Percentiles rank a stretch among this genome's conserved stretches.
Evolutionary conservation across 192 early-diverging fungal genomes (phyloP).

Genomic region (Funneliformis geosporum): DNA sequence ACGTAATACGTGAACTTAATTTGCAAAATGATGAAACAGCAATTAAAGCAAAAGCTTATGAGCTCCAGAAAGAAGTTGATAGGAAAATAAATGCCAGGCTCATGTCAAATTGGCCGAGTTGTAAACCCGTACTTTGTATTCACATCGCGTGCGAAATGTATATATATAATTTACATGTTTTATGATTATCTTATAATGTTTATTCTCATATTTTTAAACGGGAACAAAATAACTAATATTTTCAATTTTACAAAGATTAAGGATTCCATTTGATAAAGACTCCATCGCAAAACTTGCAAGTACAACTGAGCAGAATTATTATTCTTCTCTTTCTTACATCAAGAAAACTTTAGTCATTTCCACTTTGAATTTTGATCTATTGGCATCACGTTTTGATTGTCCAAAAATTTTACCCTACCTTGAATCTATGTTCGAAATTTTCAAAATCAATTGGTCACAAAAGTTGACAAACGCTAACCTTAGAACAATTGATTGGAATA

Average conservation of each 20-base stretch:
- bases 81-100: neutral
- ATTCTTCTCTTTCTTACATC: conserved; percentile 3
- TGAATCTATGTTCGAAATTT: conserved; percentile 16
- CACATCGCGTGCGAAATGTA: conserved; percentile 23
- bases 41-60: neutral
- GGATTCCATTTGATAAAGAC: neutral
- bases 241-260: neutral
- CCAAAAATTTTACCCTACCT: neutral
- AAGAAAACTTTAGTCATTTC: neutral
- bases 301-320: conserved; percentile 17
- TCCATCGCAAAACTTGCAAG: neutral
- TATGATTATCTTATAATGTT: neutral
- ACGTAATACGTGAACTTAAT: neutral
- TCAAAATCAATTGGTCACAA: conserved; percentile 2
- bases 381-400: neutral
- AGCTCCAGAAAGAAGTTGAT: neutral
- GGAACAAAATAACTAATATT: neutral
- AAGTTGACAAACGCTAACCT: neutral
- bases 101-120: neutral
- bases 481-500: conserved; percentile 4
- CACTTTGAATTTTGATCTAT: neutral
- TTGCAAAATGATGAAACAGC: neutral
- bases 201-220: neutral
- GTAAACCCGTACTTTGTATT: conserved; percentile 5
- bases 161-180: neutral